Evolutionary conservation across 1,139 yeast genomes (phyloP).

Genomic region (Yamadazyma taylorii): DNA sequence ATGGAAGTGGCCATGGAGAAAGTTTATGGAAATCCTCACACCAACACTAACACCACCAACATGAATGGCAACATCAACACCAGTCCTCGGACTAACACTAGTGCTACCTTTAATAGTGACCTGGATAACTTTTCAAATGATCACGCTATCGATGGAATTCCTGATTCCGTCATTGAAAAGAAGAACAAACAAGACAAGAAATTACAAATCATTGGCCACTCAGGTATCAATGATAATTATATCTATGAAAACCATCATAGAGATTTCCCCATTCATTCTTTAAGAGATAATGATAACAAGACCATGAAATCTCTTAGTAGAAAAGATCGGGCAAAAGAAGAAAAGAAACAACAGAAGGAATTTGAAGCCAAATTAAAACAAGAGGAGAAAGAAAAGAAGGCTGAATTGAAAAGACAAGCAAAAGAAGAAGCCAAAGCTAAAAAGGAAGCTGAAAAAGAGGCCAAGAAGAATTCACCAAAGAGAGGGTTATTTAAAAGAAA

Average conservation of each 20-base stretch:
- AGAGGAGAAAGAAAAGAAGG: slow-evolving; percentile 16
- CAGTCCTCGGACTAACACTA: slow-evolving; percentile 2
- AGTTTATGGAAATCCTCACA: slow-evolving; percentile 33
- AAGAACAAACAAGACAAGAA: slow-evolving; percentile 15
- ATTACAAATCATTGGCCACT: slow-evolving; percentile 17
- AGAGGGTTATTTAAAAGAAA: slow-evolving; percentile 16
- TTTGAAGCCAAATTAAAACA: slow-evolving; percentile 18
- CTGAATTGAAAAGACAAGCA: slow-evolving; percentile 13
- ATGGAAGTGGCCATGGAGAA: slow-evolving; percentile 42
- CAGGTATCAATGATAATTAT: slow-evolving; percentile 32
- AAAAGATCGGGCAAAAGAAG: slow-evolving; percentile 38
- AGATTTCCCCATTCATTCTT: slow-evolving; percentile 38
- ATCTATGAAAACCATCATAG: slow-evolving; percentile 40
- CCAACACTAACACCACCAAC: neutral
- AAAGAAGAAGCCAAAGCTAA: slow-evolving; percentile 15
- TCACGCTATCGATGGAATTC: neutral
- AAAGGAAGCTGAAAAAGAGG: slow-evolving; percentile 13
- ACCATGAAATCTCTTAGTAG: slow-evolving; percentile 18
- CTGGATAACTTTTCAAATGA: too few relatives aligned
- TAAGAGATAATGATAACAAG: slow-evolving; percentile 25
- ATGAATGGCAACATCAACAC: too few relatives aligned
- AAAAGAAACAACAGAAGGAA: slow-evolving; percentile 23
- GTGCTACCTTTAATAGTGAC: neutral
- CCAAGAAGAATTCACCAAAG: slow-evolving; percentile 13
- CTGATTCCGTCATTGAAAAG: slow-evolving; percentile 9